These are phyloP conservation scores for Cladosporium halotolerans DNA, from an alignment of 2,329 filamentous ascomycete genomes.

Conservation along the genomic window DNA sequence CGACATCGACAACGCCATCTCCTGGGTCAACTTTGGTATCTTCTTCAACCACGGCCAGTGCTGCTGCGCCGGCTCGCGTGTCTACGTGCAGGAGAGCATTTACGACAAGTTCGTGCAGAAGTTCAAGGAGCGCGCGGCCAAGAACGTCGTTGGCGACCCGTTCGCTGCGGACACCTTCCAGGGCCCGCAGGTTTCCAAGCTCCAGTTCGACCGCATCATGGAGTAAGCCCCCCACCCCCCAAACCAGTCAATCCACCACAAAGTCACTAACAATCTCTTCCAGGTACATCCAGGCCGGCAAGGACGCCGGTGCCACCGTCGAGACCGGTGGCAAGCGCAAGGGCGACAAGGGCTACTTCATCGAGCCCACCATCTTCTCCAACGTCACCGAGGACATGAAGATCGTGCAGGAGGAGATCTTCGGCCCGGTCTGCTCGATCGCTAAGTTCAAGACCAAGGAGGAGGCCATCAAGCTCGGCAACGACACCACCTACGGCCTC, in stretches of 20 bases:
- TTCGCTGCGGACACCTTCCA: conserved; percentile 77
- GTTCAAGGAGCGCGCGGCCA: conserved; percentile 69
- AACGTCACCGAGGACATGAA: conserved; percentile 65
- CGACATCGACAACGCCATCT: conserved; percentile 69
- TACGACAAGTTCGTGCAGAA: conserved; percentile 79
- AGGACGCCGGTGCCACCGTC: conserved; percentile 59
- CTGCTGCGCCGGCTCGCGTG: conserved; percentile 70
- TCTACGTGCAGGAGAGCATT: conserved; percentile 80
- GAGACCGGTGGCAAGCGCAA: conserved; percentile 64
- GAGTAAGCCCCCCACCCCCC: conserved; percentile 62
- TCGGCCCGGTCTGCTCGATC: conserved; percentile 72
- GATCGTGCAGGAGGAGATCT: conserved; percentile 75
- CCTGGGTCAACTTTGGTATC: conserved; percentile 64
- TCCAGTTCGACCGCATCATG: conserved; percentile 88
- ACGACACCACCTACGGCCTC: conserved; percentile 69
- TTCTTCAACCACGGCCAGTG: conserved; percentile 57
- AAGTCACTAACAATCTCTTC: conserved; percentile 34
- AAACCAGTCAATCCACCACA: conserved; percentile 44
- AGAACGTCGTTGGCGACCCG: conserved; percentile 78
- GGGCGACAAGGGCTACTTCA: conserved; percentile 71
- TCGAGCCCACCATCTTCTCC: conserved; percentile 80
- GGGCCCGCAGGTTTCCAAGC: conserved; percentile 76
- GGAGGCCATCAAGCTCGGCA: conserved; percentile 63
- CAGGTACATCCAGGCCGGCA: conserved; percentile 62
- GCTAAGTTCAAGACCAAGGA: conserved; percentile 66